Evolutionary conservation across 2,329 filamentous ascomycete species (phyloP).

Genomic region (Gyromitra esculenta): DNA sequence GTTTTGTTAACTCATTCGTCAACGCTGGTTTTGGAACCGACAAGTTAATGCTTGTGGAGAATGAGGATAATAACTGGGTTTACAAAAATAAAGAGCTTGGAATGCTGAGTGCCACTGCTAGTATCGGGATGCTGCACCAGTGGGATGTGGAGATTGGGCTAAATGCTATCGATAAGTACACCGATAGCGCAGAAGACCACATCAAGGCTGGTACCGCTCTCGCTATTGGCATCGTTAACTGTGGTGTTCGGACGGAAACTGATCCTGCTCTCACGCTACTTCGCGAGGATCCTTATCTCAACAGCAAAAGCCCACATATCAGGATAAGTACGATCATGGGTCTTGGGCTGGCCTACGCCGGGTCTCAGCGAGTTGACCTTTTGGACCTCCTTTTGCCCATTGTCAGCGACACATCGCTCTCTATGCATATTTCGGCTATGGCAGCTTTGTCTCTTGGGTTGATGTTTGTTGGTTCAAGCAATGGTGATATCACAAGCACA

Average conservation of each 20-base stretch:
- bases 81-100: constrained; percentile 99
- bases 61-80: constrained; percentile 91
- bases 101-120: constrained; percentile 95
- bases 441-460: constrained; percentile 89
- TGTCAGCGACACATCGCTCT: constrained; percentile 80
- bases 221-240: constrained; percentile 95
- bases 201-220: constrained; percentile 87
- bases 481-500: constrained; percentile 88
- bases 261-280: constrained; percentile 90
- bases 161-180: constrained; percentile 94
- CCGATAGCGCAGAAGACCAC: constrained; percentile 80
- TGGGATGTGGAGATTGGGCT: constrained; percentile 94
- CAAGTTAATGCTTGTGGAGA: constrained; percentile 95
- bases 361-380: constrained; percentile 90
- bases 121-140: constrained; percentile 86
- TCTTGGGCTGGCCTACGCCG: constrained; percentile 91
- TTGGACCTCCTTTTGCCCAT: constrained; percentile 85
- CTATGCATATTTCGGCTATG: constrained; percentile 97
- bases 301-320: constrained; percentile 79
- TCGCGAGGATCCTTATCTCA: constrained; percentile 79
- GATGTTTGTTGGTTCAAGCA: constrained; percentile 90
- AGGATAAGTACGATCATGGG: constrained; percentile 90
- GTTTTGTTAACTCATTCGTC: constrained; percentile 95
- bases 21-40: constrained; percentile 96
- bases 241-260: constrained; percentile 85